Evolutionary conservation across 805 yeast genomes (phyloP).

Genomic region (Starmera amethionina): DNA sequence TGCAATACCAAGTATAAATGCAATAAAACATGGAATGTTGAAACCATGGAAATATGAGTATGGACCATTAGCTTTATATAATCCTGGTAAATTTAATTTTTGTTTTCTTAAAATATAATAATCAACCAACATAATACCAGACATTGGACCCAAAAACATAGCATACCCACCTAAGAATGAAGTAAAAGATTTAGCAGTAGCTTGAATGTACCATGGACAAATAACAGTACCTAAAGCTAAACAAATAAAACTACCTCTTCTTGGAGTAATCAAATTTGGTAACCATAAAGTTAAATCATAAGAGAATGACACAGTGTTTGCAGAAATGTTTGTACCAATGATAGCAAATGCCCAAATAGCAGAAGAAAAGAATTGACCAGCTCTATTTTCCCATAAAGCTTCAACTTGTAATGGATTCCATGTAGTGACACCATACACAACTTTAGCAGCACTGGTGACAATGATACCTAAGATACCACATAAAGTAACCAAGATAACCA

Average conservation of each 20-base stretch:
- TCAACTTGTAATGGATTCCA: constrained; percentile 35
- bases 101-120: constrained; percentile 68
- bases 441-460: constrained; percentile 26
- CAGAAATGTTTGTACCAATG: constrained; percentile 65
- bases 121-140: constrained; percentile 51
- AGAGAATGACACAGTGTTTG: constrained; percentile 52
- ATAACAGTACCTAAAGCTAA: constrained; percentile 57
- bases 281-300: constrained; percentile 47
- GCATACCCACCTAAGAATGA: constrained; percentile 70
- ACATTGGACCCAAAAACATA: constrained; percentile 68
- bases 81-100: constrained; percentile 45
- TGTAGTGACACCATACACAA: constrained; percentile 29
- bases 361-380: constrained; percentile 62
- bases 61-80: constrained; percentile 39
- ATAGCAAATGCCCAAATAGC: constrained; percentile 62
- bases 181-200: constrained; percentile 51
- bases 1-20: constrained; percentile 34
- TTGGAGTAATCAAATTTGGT: constrained; percentile 48
- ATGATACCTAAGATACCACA: constrained; percentile 24
- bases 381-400: constrained; percentile 33
- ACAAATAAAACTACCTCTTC: constrained; percentile 58
- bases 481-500: constrained; percentile 18
- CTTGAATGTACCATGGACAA: constrained; percentile 65
- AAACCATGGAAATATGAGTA: constrained; percentile 55
- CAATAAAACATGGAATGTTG: constrained; percentile 74